Evolutionary conservation across 139 green algal genomes (phyloP).

Genomic region (Tetratostichococcus sp.): DNA sequence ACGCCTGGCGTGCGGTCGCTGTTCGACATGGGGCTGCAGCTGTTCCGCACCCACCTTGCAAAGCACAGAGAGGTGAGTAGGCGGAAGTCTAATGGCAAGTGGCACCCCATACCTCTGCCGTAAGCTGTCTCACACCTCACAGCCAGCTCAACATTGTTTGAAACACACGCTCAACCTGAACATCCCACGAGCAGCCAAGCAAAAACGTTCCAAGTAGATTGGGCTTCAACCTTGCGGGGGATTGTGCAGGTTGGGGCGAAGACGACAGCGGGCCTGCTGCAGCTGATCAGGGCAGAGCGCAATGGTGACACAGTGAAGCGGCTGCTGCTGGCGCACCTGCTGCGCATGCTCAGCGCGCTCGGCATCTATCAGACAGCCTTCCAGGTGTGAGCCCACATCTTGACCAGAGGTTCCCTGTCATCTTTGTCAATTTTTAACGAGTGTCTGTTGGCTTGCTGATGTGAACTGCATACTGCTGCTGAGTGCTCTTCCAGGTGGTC

Average conservation of each 20-base stretch:
- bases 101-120: no score
- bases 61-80: slow-evolving; percentile 49
- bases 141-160: no score
- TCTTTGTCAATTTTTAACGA: no score
- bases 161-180: no score
- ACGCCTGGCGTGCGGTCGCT: slow-evolving; percentile 58
- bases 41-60: slow-evolving; percentile 79
- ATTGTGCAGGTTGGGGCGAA: slow-evolving; percentile 55
- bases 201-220: no score
- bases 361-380: slow-evolving; percentile 70
- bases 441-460: no score
- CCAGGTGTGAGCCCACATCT: slow-evolving; percentile 18
- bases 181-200: no score
- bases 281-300: slow-evolving; percentile 69
- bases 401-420: slow-evolving; percentile 46
- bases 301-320: slow-evolving; percentile 73
- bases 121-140: no score
- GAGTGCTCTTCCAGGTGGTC: no score
- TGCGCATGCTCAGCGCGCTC: slow-evolving; percentile 69
- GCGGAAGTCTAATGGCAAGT: no score
- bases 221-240: no score
- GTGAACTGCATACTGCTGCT: no score
- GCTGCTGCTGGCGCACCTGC: slow-evolving; percentile 62
- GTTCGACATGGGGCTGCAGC: slow-evolving; percentile 90
- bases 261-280: slow-evolving; percentile 62